Evolutionary conservation across 2,329 filamentous ascomycete species (phyloP).

Genomic region (Hypoxylon sp.): DNA sequence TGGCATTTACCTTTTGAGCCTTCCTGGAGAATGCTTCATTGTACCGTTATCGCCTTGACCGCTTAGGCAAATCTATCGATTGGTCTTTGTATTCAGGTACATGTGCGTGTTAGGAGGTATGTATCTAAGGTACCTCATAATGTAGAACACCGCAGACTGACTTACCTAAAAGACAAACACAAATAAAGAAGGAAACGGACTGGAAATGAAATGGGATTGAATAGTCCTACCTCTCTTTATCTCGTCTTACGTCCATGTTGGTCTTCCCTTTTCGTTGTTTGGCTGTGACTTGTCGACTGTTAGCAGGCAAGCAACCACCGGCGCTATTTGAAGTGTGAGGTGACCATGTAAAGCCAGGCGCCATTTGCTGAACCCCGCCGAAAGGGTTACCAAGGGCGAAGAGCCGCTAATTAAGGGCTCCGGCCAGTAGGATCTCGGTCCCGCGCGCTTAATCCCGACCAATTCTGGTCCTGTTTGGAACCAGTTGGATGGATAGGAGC

Average conservation of each 20-base stretch:
- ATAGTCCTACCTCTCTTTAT: neutral
- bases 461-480: slow-evolving; percentile 28
- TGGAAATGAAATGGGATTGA: neutral
- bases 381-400: slow-evolving; percentile 32
- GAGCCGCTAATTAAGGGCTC: slow-evolving; percentile 38
- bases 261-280: neutral
- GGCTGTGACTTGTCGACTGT: slow-evolving; percentile 1
- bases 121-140: too few relatives aligned
- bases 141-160: neutral
- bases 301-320: slow-evolving; percentile 19
- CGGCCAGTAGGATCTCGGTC: slow-evolving; percentile 41
- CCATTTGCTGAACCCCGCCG: slow-evolving; percentile 24
- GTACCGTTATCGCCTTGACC: neutral
- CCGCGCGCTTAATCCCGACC: slow-evolving; percentile 45
- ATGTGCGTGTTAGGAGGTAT: too few relatives aligned
- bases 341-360: slow-evolving; percentile 3
- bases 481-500: slow-evolving; percentile 37
- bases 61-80: neutral
- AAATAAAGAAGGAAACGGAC: neutral
- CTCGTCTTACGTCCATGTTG: neutral
- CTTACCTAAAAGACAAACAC: neutral
- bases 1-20: neutral
- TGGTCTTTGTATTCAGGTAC: too few relatives aligned
- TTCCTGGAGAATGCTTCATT: neutral
- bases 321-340: slow-evolving; percentile 15